Base-by-base conservation (phyloP, 2,329 filamentous ascomycete species). In the Bipolaris sorokiniana region DNA sequence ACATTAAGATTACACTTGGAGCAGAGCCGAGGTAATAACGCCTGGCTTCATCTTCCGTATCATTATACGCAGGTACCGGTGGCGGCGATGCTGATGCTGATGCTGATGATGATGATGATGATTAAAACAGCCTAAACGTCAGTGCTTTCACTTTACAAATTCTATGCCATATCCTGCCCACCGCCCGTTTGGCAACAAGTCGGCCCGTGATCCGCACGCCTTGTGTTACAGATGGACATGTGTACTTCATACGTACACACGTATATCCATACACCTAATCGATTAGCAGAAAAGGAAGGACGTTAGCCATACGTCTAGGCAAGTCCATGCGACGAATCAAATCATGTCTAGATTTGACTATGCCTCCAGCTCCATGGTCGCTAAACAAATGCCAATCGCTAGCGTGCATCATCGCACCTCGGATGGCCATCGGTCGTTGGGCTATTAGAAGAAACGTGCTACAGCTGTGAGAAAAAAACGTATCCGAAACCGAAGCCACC, bases 131-230 rank as follows among this genome's bases (percentile, higher is more conserved):
- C 40, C 40, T 42, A 23, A 42, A 42, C 6, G 40, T 42, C 40
- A 45, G 42, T 16, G 53, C 36, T 42, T 60, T 57, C 56, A 58
- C 51, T 58, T 63, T 54, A 60, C 57, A 50, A 38, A 13, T 59
- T 49, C 47, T 16, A 54, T 54, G 58, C 54, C 46, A 44, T 20
- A 44, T 58, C 61, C 56, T 54, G 59, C 58, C 51, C 60, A 55
- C 56, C 55, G 45, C 56, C 28, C 56, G 58, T 65, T 65, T 51
- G 59, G 50, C 63, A 16, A 36, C 48, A 26, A 58, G 59, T 56
- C 64, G 66, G 61, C 47, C 63, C 66, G 56, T 33, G 41, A 48
- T 55, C 58, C 59, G 56, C 58, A 61, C 58, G 58, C 58, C 58
- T 53, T 58, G 53, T 31, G 28, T 31, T 31, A 31, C 28, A 31